Evolutionary conservation across 495 filamentous ascomycete genomes (phyloP).

Genomic region (Glutinoglossum americanum): DNA sequence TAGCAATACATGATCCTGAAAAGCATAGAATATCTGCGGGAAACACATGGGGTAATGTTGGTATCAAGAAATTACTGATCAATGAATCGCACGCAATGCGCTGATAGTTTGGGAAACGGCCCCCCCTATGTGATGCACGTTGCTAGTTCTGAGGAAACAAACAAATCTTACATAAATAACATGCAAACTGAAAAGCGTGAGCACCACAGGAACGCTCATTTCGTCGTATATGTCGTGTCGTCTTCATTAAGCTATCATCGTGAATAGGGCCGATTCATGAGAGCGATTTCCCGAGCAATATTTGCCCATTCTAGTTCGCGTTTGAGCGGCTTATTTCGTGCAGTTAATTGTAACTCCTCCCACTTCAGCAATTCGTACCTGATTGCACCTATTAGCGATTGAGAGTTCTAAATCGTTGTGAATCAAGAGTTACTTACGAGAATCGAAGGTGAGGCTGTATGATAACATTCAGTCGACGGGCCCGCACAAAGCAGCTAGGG

Average conservation of each 20-base stretch:
- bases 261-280: slow-evolving; percentile 85
- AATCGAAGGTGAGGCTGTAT: slow-evolving; percentile 51
- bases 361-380: slow-evolving; percentile 56
- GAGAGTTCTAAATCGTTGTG: neutral
- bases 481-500: slow-evolving; percentile 69
- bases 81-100: neutral
- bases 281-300: slow-evolving; percentile 71
- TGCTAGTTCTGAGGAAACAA: neutral
- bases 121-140: neutral
- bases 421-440: slow-evolving; percentile 23
- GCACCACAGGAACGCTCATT: neutral
- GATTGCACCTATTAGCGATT: neutral
- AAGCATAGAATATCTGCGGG: neutral
- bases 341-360: slow-evolving; percentile 47
- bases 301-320: slow-evolving; percentile 83
- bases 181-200: neutral
- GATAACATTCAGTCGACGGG: slow-evolving; percentile 61
- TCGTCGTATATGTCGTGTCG: neutral
- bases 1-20: neutral
- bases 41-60: neutral
- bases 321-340: slow-evolving; percentile 25
- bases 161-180: neutral
- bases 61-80: neutral
- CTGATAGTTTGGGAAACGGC: neutral
- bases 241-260: neutral